A percentile compares a stretch with the other conserved stretches of the same genome.
Conservation (phyloP, 176 grass and related monocot genomes). For the Carex pumila region DNA sequence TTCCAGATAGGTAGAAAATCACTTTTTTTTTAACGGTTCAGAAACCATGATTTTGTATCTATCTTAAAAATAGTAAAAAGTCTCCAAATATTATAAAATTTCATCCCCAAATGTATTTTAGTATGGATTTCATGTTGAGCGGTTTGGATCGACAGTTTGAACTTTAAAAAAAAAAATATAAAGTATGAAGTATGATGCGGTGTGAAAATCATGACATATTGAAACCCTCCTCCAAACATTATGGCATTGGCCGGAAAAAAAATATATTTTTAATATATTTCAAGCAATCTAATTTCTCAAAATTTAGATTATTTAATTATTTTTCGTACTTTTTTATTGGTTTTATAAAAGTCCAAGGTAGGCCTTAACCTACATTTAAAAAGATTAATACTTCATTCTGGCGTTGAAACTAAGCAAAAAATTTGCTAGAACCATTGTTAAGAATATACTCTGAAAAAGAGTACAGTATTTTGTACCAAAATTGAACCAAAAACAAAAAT, state of each 20-base stretch:
- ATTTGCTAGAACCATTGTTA: background rate
- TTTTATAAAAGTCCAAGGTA: background rate
- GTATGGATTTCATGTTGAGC: too few relatives aligned
- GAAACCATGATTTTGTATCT: too few relatives aligned
- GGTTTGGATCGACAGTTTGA: too few relatives aligned
- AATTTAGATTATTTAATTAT: background rate
- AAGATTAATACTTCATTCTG: background rate
- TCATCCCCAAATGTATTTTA: too few relatives aligned
- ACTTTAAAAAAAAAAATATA: too few relatives aligned
- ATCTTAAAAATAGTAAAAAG: too few relatives aligned
- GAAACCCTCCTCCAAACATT: background rate
- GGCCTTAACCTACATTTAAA: background rate
- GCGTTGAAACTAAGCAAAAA: background rate
- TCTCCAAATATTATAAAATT: too few relatives aligned
- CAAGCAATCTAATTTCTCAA: background rate
- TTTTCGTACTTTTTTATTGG: too few relatives aligned
- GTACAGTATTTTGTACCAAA: background rate
- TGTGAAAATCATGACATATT: too few relatives aligned
- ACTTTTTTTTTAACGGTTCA: too few relatives aligned
- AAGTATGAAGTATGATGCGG: too few relatives aligned
- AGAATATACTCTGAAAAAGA: background rate
- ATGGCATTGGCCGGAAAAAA: background rate
- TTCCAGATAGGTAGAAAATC: too few relatives aligned
- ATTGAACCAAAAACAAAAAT: background rate
- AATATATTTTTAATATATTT: background rate